A percentile compares a stretch with the other conserved stretches of the same genome.
Evolutionary conservation across 495 filamentous ascomycete genomes (phyloP).

Genomic region (Xylaria nigripes): DNA sequence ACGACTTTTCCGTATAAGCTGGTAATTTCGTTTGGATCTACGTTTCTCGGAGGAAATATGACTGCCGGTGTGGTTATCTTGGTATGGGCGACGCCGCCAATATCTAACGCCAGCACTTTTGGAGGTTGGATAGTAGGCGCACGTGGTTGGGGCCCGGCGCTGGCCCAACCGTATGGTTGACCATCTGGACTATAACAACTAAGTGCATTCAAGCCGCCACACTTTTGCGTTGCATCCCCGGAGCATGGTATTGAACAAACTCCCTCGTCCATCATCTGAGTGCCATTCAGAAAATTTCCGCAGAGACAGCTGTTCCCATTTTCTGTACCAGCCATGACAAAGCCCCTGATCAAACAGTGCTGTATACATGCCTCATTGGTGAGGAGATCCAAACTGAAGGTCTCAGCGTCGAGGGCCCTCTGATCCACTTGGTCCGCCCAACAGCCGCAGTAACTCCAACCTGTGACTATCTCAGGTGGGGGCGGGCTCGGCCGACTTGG

Average conservation of each 20-base stretch:
- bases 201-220: conserved; percentile 39
- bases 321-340: conserved; percentile 53
- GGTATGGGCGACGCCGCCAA: conserved; percentile 20
- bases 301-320: conserved; percentile 61
- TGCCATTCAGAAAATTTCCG: conserved; percentile 39
- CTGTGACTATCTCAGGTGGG: conserved; percentile 17
- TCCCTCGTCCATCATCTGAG: conserved; percentile 33
- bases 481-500: conserved; percentile 9
- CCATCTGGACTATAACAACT: conserved; percentile 33
- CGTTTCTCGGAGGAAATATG: conserved; percentile 15
- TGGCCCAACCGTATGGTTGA: conserved; percentile 25
- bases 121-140: conserved; percentile 16
- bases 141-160: conserved; percentile 19
- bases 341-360: conserved; percentile 46
- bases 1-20: conserved; percentile 15
- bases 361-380: conserved; percentile 52
- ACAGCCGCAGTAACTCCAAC: conserved; percentile 53
- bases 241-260: conserved; percentile 39
- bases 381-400: conserved; percentile 38
- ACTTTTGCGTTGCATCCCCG: conserved; percentile 35
- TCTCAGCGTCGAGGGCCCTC: conserved; percentile 43
- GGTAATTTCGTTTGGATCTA: conserved; percentile 11
- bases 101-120: conserved; percentile 12
- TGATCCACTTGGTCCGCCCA: conserved; percentile 42
- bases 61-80: conserved; percentile 13